Evolutionary conservation across 805 yeast species (phyloP).

Genomic region (Starmerella bombi): DNA sequence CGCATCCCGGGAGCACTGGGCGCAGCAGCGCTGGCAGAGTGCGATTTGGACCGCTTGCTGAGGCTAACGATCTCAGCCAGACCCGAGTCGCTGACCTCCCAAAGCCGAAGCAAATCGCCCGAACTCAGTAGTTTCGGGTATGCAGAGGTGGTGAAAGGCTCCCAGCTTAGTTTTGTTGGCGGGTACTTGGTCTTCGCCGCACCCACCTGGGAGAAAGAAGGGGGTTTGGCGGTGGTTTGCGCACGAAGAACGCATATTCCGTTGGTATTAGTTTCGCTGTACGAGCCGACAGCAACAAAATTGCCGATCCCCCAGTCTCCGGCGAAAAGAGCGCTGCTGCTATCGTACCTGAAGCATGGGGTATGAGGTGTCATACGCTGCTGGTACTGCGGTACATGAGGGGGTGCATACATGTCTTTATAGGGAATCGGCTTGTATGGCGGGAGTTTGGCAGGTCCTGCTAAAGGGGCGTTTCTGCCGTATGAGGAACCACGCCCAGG

Average conservation of each 20-base stretch:
- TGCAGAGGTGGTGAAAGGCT: conserved; percentile 33
- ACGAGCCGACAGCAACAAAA: conserved; percentile 56
- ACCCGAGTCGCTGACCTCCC: conserved; percentile 26
- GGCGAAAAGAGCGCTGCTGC: conserved; percentile 39
- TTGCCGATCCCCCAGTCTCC: conserved; percentile 42
- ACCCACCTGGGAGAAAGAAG: conserved; percentile 25
- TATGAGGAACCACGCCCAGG: too few species aligned
- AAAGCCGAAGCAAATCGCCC: conserved; percentile 57
- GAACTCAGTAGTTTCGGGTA: conserved; percentile 45
- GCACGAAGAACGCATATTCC: conserved; percentile 33
- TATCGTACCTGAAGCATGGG: conserved; percentile 27
- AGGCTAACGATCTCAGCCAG: conserved; percentile 33
- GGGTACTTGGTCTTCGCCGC: conserved; percentile 53
- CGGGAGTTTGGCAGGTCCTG: too few species aligned
- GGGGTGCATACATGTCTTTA: too few species aligned
- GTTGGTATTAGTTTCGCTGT: conserved; percentile 64
- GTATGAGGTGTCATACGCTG: too few species aligned
- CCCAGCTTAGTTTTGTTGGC: conserved; percentile 63
- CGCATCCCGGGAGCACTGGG: too few species aligned
- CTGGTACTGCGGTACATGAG: too few species aligned
- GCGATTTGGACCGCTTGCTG: conserved; percentile 32
- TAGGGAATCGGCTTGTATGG: too few species aligned
- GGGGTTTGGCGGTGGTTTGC: background rate
- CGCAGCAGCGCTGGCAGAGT: too few species aligned
- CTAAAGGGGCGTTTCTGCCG: too few species aligned